Percentiles rank a stretch among this genome's conserved stretches.
These are phyloP conservation scores for Penicillium olsonii DNA, from an alignment of 2,329 filamentous ascomycete genomes.

Conservation along the genomic window DNA sequence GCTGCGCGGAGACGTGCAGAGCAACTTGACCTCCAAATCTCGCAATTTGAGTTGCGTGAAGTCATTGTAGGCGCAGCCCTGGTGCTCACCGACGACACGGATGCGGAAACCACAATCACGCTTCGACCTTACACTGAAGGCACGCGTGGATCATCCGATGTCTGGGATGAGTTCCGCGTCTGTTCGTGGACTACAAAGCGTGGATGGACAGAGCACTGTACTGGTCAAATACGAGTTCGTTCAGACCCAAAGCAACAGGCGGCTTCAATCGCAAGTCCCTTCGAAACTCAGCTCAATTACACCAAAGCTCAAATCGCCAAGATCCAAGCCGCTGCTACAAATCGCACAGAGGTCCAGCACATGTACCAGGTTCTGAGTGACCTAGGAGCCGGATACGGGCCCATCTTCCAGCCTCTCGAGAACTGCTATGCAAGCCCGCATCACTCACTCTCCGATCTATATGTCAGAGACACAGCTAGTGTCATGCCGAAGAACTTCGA, in stretches of 20 bases:
- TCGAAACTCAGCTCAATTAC: slow-evolving; percentile 14
- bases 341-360: slow-evolving; percentile 33
- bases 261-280: slow-evolving; percentile 17
- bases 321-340: slow-evolving; percentile 13
- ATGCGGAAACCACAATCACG: slow-evolving; percentile 54
- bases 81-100: slow-evolving; percentile 49
- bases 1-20: slow-evolving; percentile 33
- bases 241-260: slow-evolving; percentile 18
- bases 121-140: slow-evolving; percentile 44
- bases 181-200: slow-evolving; percentile 27
- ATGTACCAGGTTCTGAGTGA: slow-evolving; percentile 52
- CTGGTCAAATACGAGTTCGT: slow-evolving; percentile 28
- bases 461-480: slow-evolving; percentile 46
- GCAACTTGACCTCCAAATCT: slow-evolving; percentile 33
- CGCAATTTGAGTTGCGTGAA: slow-evolving; percentile 52
- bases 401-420: slow-evolving; percentile 54
- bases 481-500: slow-evolving; percentile 52
- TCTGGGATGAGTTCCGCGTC: slow-evolving; percentile 31
- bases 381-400: slow-evolving; percentile 54
- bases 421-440: slow-evolving; percentile 45
- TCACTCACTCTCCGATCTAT: slow-evolving; percentile 34
- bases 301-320: slow-evolving; percentile 12
- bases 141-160: slow-evolving; percentile 34
- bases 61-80: slow-evolving; percentile 51
- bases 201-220: slow-evolving; percentile 31